phyloP scores from a whole-genome alignment of 2,329 filamentous ascomycete genomes.

The Claviceps sp. region DNA sequence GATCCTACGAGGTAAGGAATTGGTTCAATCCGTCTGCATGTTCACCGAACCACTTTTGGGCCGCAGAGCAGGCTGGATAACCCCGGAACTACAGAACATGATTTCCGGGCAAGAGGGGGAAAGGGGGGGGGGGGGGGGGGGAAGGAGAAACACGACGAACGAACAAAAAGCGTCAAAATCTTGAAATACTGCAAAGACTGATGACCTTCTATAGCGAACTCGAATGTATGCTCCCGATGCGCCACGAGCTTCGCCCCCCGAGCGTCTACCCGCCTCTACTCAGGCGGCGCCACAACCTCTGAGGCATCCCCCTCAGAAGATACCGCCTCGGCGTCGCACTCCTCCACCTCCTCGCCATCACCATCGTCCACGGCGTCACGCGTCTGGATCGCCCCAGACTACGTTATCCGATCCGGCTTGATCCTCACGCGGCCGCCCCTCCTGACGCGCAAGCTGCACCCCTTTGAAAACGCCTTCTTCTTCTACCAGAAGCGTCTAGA shows the following conservation, averaged over 20 bases:
- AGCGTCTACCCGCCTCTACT: slow-evolving; percentile 22
- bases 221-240: slow-evolving; percentile 25
- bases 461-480: slow-evolving; percentile 87
- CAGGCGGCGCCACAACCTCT: slow-evolving; percentile 14
- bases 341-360: slow-evolving; percentile 7
- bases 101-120: neutral
- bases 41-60: neutral
- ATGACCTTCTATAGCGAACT: slow-evolving; percentile 11
- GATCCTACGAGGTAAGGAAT: slow-evolving; percentile 32
- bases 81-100: too few species aligned
- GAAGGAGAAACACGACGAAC: too few species aligned
- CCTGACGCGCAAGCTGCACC: slow-evolving; percentile 67
- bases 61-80: too few species aligned
- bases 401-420: slow-evolving; percentile 50
- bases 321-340: slow-evolving; percentile 5
- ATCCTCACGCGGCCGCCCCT: slow-evolving; percentile 81
- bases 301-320: slow-evolving; percentile 10
- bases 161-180: neutral
- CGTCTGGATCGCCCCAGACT: slow-evolving; percentile 10
- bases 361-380: slow-evolving; percentile 3
- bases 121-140: neutral
- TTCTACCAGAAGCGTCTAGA: slow-evolving; percentile 97
- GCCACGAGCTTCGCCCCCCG: slow-evolving; percentile 16
- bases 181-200: neutral
- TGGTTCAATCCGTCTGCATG: neutral